phyloP scores from a whole-genome alignment of 2,329 filamentous ascomycete species.

The Cercospora sp. region DNA sequence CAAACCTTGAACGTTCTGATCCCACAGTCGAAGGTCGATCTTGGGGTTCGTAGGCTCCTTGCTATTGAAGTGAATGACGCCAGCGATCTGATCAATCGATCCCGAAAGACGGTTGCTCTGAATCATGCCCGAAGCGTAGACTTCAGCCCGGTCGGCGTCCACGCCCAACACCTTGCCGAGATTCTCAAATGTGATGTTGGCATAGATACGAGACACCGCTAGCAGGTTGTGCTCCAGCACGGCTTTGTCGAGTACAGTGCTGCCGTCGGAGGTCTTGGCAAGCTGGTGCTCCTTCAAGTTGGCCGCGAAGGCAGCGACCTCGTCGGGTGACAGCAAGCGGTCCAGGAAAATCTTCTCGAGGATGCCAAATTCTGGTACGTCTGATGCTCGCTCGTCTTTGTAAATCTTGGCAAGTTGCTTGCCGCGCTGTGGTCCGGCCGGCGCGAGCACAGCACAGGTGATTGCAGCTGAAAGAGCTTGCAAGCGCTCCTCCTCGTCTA shows the following conservation, averaged over 20 bases:
- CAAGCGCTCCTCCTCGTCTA: slow-evolving; percentile 85
- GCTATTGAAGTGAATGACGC: slow-evolving; percentile 82
- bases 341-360: slow-evolving; percentile 98
- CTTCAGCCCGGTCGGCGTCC: slow-evolving; percentile 78
- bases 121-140: slow-evolving; percentile 91
- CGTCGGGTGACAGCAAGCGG: slow-evolving; percentile 74
- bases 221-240: slow-evolving; percentile 96
- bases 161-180: slow-evolving; percentile 77
- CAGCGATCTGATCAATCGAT: slow-evolving; percentile 90
- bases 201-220: slow-evolving; percentile 66
- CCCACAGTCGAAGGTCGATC: slow-evolving; percentile 80
- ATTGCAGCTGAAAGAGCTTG: slow-evolving; percentile 84
- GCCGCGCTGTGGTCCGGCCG: slow-evolving; percentile 81
- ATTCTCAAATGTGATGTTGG: slow-evolving; percentile 60
- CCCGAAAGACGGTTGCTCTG: slow-evolving; percentile 87
- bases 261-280: slow-evolving; percentile 83
- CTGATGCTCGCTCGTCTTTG: slow-evolving; percentile 82
- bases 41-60: slow-evolving; percentile 56
- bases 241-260: slow-evolving; percentile 87
- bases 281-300: slow-evolving; percentile 84
- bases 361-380: slow-evolving; percentile 79
- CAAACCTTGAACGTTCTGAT: slow-evolving; percentile 80
- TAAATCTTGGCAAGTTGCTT: slow-evolving; percentile 80
- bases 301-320: slow-evolving; percentile 82
- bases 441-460: slow-evolving; percentile 87